Conservation (phyloP, 352 stramenopile species). For the Pythium insidiosum region DNA sequence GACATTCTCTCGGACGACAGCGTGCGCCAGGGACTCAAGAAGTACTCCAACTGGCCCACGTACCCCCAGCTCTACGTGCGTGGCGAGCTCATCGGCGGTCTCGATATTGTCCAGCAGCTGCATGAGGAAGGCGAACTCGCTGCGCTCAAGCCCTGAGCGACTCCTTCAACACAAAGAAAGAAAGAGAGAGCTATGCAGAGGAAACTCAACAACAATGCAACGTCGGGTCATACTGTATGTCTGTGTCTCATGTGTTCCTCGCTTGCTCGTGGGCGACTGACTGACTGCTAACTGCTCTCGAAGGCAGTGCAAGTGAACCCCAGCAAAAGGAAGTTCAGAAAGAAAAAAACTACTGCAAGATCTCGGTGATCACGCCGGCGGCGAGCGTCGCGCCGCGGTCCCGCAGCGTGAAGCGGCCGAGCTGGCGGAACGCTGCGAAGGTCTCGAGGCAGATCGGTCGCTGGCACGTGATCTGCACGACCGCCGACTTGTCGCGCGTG, state of each 20-base stretch:
- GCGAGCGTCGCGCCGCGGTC: conserved; percentile 77
- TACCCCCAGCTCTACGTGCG: conserved; percentile 98
- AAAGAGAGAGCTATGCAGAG: no score
- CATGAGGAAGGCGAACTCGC: conserved; percentile 82
- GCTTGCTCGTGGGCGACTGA: no score
- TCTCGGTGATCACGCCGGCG: conserved; percentile 80
- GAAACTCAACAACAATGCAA: no score
- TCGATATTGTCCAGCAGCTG: conserved; percentile 98
- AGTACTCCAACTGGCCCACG: conserved; percentile 97
- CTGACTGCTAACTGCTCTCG: no score
- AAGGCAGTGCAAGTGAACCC: no score
- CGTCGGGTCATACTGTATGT: no score
- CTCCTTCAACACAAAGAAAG: background rate
- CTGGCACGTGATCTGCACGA: conserved; percentile 77
- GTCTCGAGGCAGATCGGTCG: conserved; percentile 76
- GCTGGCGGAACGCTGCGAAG: conserved; percentile 70
- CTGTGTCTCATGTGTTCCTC: no score
- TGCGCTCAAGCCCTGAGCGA: conserved; percentile 59
- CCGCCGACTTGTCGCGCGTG: conserved; percentile 72
- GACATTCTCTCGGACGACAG: conserved; percentile 97
- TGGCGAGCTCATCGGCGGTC: conserved; percentile 94
- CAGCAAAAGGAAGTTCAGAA: no score
- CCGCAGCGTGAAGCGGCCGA: conserved; percentile 77
- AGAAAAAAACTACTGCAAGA: no score
- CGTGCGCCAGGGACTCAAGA: conserved; percentile 95